Base-by-base conservation (phyloP, 1,284 basidiomycete species). In the Puccinia coronata region DNA sequence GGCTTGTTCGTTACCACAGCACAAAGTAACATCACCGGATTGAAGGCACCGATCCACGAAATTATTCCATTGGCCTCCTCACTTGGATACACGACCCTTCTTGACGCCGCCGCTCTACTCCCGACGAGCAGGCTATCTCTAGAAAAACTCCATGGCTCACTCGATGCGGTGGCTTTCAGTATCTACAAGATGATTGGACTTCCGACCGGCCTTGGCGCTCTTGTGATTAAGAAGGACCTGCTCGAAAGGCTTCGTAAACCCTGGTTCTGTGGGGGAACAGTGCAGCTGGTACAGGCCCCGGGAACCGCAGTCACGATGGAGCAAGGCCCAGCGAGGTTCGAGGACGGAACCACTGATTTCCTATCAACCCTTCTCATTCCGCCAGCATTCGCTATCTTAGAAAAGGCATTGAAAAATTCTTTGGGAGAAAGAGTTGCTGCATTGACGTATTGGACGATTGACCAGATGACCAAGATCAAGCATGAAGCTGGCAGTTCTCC, bases 121-220 rank as follows among this genome's bases (percentile, higher is more conserved):
- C 90, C 92, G 5, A 91, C 91, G 0, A 90, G 91, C 11, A 84
- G 87, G 18, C 88, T 93, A 78, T 92, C 92, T 11, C 87, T 93
- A 25, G 86, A 88, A 2, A 2, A 51, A 63, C 31, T 77, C 4
- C 89, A 91, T 77, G 89, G 88, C 34, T 89, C 90, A n/a, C 91
- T 92, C 20, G 92, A 93, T 85, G 92, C 92, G 2, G 91, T 94
- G 89, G 92, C 91, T 0, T 86, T 94, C 76, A 92, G 91, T 57
- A 93, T 94, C 84, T 95, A 95, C 88, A 95, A 95, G 84, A 93
- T 94, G 91, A 93, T 93, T 82, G 93, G 93, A 41, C 94, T 91
- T 84, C 93, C 93, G 9, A 95, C 93, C 0, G 93, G 93, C 0
- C 90, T 94, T 61, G 93, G 93, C 43, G 92, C 92, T 25, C 88